Conservation (phyloP, 192 early-diverging fungal genomes). For the Hyaloraphidium curvatum region DNA sequence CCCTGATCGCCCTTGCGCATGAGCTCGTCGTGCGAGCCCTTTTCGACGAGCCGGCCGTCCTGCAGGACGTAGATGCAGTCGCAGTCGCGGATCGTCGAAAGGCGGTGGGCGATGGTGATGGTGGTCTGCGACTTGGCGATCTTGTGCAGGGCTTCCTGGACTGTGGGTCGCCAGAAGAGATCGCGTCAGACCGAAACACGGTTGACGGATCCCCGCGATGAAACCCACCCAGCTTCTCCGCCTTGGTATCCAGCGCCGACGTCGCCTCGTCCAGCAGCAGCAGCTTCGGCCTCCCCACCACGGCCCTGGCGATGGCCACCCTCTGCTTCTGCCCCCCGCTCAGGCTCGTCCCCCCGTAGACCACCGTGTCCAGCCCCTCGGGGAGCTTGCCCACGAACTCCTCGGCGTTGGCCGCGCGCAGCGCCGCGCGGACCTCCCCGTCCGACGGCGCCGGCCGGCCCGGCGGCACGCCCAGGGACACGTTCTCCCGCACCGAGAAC, state of each 20-base stretch:
- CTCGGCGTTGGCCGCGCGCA: slow-evolving; percentile 50
- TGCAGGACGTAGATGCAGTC: slow-evolving; percentile 82
- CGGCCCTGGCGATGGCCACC: slow-evolving; percentile 36
- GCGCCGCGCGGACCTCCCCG: slow-evolving; percentile 10
- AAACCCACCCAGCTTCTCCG: slow-evolving; percentile 35
- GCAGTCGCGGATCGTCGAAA: slow-evolving; percentile 75
- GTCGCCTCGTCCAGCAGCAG: slow-evolving; percentile 19
- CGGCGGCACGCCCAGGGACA: slow-evolving; percentile 33
- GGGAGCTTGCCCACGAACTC: slow-evolving; percentile 72
- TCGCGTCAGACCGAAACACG: neutral
- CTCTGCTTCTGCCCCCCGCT: slow-evolving; percentile 58
- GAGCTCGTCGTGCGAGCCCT: slow-evolving; percentile 66
- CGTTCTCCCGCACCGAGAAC: slow-evolving; percentile 56
- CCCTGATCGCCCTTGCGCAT: slow-evolving; percentile 26
- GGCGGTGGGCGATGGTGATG: slow-evolving; percentile 82
- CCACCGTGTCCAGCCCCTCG: slow-evolving; percentile 56
- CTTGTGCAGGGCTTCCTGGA: slow-evolving; percentile 39
- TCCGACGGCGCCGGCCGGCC: slow-evolving; percentile 15
- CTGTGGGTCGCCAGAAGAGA: too few species aligned
- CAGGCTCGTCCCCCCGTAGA: slow-evolving; percentile 43
- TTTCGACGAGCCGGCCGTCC: slow-evolving; percentile 66
- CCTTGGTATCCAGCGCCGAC: slow-evolving; percentile 36
- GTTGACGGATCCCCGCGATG: too few species aligned
- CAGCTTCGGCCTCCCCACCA: neutral
- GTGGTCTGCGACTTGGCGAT: slow-evolving; percentile 53